phyloP scores from a whole-genome alignment of 2,329 filamentous ascomycete genomes.

The Shiraia bambusicola region DNA sequence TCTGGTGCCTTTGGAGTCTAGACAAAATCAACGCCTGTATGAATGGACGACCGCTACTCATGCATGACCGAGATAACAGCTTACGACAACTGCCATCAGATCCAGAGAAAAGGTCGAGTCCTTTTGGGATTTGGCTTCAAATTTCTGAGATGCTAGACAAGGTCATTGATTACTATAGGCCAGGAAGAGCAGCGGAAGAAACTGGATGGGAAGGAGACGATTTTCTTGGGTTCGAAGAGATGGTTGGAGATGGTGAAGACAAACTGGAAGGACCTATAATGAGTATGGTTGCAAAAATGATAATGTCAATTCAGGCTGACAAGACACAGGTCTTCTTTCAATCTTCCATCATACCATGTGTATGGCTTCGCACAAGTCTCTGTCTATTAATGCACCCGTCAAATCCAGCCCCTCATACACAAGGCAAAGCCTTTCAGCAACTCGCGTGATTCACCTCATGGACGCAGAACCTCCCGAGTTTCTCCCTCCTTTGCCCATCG shows the following conservation, averaged over 20 bases:
- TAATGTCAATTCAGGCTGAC: conserved; percentile 12
- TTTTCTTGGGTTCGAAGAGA: conserved; percentile 50
- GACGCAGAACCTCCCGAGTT: conserved; percentile 48
- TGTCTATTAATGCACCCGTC: conserved; percentile 47
- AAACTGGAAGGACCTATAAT: conserved; percentile 41
- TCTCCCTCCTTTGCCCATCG: conserved; percentile 55
- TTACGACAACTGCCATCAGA: conserved; percentile 45
- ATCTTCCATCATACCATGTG: conserved; percentile 59
- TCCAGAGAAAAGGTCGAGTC: conserved; percentile 48
- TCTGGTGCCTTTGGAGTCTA: conserved; percentile 54
- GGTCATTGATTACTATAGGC: conserved; percentile 52
- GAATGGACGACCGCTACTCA: conserved; percentile 50
- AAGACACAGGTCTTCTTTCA: conserved; percentile 51
- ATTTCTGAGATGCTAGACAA: conserved; percentile 50
- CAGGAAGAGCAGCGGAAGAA: conserved; percentile 42
- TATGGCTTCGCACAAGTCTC: conserved; percentile 58
- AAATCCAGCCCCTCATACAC: conserved; percentile 54
- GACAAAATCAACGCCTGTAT: conserved; percentile 52
- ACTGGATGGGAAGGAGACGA: conserved; percentile 52
- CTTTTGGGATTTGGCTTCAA: conserved; percentile 52
- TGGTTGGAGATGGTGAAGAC: conserved; percentile 45
- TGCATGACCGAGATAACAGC: conserved; percentile 52
- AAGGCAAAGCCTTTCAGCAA: conserved; percentile 57
- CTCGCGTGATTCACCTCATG: conserved; percentile 56
- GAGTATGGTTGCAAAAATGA: conserved; percentile 25